Evolutionary conservation across 257 asterid genomes (phyloP).

Genomic region (Linaria vulgaris): DNA sequence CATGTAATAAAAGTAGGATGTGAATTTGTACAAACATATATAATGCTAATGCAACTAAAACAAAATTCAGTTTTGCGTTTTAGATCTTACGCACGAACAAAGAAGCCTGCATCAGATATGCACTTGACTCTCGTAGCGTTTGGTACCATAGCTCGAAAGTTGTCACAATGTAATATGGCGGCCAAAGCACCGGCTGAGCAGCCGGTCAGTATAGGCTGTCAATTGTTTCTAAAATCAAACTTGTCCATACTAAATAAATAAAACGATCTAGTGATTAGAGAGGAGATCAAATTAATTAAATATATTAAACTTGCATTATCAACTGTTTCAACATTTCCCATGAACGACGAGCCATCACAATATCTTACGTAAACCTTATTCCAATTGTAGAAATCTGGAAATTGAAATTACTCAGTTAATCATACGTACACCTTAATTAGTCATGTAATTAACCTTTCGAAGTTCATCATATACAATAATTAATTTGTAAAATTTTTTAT

Average conservation of each 20-base stretch:
- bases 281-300: constrained; percentile 14
- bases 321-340: constrained; percentile 15
- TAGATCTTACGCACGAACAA: constrained; percentile 13
- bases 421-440: too few relatives aligned
- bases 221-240: neutral
- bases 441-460: too few relatives aligned
- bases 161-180: neutral
- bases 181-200: constrained; percentile 20
- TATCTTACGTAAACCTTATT: constrained; percentile 11
- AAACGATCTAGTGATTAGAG: too few relatives aligned
- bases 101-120: constrained; percentile 17
- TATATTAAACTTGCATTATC: neutral
- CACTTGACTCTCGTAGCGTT: constrained; percentile 9
- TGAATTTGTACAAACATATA: too few relatives aligned
- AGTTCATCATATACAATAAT: too few relatives aligned
- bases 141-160: constrained; percentile 3
- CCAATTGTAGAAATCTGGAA: constrained; percentile 13
- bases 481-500: too few relatives aligned
- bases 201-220: constrained; percentile 10
- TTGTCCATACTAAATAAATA: too few relatives aligned
- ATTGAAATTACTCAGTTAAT: too few relatives aligned
- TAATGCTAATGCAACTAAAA: too few relatives aligned
- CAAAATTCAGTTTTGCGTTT: too few relatives aligned
- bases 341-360: constrained; percentile 18
- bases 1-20: too few relatives aligned